Evolutionary conservation across 1,139 yeast species (phyloP).

Genomic region (Eremothecium gossypii): DNA sequence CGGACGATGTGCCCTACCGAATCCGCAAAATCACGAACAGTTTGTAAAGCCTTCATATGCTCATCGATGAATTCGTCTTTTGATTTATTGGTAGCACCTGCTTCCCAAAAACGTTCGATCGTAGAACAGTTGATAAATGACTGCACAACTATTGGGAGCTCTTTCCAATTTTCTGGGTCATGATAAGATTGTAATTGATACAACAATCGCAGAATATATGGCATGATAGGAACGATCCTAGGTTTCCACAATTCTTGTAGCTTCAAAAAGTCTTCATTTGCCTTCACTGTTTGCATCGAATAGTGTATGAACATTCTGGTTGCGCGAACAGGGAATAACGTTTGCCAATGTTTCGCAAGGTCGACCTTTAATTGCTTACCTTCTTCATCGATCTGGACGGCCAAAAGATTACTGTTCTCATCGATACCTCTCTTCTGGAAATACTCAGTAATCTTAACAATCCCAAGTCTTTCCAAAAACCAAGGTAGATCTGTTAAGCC

Average conservation of each 20-base stretch:
- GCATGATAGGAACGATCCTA: conserved; percentile 81
- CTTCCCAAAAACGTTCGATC: conserved; percentile 95
- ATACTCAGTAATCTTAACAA: conserved; percentile 85
- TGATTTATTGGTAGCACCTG: conserved; percentile 90
- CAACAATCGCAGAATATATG: conserved; percentile 77
- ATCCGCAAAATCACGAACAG: conserved; percentile 93
- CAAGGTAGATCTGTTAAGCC: conserved; percentile 85
- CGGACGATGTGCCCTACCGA: conserved; percentile 95
- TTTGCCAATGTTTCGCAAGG: conserved; percentile 85
- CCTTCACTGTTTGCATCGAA: conserved; percentile 82
- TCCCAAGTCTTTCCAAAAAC: conserved; percentile 97
- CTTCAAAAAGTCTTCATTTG: conserved; percentile 64
- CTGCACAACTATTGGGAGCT: conserved; percentile 81
- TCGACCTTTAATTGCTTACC: conserved; percentile 69
- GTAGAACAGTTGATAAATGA: conserved; percentile 82
- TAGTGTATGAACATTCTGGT: conserved; percentile 92
- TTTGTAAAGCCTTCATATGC: conserved; percentile 86
- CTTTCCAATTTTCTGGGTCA: conserved; percentile 85
- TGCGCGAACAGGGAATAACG: conserved; percentile 89
- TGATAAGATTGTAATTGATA: conserved; percentile 92
- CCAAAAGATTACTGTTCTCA: conserved; percentile 62
- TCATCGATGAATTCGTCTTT: conserved; percentile 93
- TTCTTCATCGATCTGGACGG: conserved; percentile 83
- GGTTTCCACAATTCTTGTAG: conserved; percentile 83
- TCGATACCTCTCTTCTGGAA: conserved; percentile 76